Base-by-base conservation (phyloP, 108 stramenopile genomes). In the Chaetoceros tenuissimus region DNA sequence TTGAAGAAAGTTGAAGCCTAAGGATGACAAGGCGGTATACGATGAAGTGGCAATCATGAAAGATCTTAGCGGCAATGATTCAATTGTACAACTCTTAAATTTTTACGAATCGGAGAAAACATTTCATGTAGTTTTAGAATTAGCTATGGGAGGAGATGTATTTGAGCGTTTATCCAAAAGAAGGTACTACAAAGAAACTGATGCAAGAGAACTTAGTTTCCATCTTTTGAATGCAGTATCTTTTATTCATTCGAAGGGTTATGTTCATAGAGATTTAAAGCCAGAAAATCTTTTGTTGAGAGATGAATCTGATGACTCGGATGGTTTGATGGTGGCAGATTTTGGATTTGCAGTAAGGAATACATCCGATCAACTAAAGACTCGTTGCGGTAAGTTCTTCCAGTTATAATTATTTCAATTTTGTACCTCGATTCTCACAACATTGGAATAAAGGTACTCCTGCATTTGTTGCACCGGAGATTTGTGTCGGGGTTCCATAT, bases 381-480 rank as follows among this genome's bases (percentile, higher is more conserved):
- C 92, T 8, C 71, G 90, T 46, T 95, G 93, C 59, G 98, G 98
- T 2, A 85, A 68, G 43, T 63, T 64, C 20, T 71, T 70, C 31
- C 74, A 78, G 28, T 74, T 82, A 23, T 45, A 22, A 5, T n/a
- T 27, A 19, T 22, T 20, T n/a, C n/a, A n/a, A n/a, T 53, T 57
- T 16, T 57, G 13, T 22, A n/a, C 2, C 31, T 0, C 3, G 20
- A 20, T 50, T 1, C 3, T 57, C 20, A 19, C 1, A 23, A 16
- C 34, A 27, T 48, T 28, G 8, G 22, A 19, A 23, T 51, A 10
- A 1, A 49, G 13, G 69, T 3, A 97, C 98, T 22, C 94, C 94
- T 17, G 92, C 94, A 17, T 96, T 95, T 68, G 95, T 98, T 17
- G 95, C 97, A 0, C 97, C 97, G 1, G 97, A 98, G 69, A 84